Percentiles rank a stretch among this genome's conserved stretches.
phyloP scores from a whole-genome alignment of 768 basidiomycete genomes.

The Dacryopinax spathularia region DNA sequence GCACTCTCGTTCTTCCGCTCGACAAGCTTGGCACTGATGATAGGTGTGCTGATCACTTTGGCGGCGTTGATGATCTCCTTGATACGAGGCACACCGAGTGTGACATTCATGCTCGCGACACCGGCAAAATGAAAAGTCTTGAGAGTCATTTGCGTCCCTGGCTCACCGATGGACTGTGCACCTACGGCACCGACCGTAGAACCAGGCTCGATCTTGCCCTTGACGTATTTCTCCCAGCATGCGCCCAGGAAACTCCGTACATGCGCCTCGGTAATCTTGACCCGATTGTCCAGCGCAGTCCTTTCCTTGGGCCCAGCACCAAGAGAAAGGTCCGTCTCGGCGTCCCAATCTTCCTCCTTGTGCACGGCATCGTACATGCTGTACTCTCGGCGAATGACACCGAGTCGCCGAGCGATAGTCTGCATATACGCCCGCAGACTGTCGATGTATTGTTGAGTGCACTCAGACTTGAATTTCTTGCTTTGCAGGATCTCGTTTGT shows the following conservation, averaged over 20 bases:
- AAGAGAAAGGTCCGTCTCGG: constrained; percentile 57
- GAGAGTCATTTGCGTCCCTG: constrained; percentile 97
- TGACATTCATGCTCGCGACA: constrained; percentile 99
- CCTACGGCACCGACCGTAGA: constrained; percentile 98
- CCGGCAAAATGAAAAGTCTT: constrained; percentile 99
- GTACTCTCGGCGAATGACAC: constrained; percentile 48
- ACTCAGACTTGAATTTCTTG: constrained; percentile 50
- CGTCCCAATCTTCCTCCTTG: constrained; percentile 60
- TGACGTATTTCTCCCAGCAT: constrained; percentile 83
- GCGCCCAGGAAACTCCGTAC: constrained; percentile 65
- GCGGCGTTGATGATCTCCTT: constrained; percentile 99
- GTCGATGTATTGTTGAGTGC: constrained; percentile 53
- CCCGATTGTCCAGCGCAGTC: constrained; percentile 72
- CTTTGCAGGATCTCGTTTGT: constrained; percentile 48
- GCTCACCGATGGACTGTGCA: constrained; percentile 97
- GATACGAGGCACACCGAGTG: constrained; percentile 97
- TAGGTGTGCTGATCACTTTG: constrained; percentile 92
- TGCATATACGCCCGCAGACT: constrained; percentile 61
- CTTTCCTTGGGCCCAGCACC: constrained; percentile 62
- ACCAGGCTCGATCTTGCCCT: constrained; percentile 92
- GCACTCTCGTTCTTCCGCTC: constrained; percentile 77
- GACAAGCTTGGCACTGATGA: constrained; percentile 91
- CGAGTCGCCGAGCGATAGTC: constrained; percentile 51
- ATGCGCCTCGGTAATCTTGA: constrained; percentile 76
- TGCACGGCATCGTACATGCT: constrained; percentile 78